A percentile compares a stretch with the other conserved stretches of the same genome.
phyloP scores from a whole-genome alignment of 2,329 filamentous ascomycete species.

The Tolypocladium pustulatum region DNA sequence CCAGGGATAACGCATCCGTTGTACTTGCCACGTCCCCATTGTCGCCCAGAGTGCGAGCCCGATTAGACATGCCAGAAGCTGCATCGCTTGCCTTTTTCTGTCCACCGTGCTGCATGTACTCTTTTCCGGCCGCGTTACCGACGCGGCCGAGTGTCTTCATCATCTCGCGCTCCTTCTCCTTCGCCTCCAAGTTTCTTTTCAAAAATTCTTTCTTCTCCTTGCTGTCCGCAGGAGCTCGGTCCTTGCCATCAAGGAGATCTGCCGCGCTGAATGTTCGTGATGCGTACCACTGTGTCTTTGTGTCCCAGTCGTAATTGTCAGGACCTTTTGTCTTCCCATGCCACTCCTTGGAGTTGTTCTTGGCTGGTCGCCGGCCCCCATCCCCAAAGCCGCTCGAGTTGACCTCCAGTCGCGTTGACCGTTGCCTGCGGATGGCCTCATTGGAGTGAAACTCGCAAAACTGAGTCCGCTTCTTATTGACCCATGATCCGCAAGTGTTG shows the following conservation, averaged over 20 bases:
- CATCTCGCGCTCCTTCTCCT: conserved; percentile 64
- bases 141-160: conserved; percentile 55
- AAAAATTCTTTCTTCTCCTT: conserved; percentile 55
- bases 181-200: conserved; percentile 51
- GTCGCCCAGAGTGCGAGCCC: conserved; percentile 4
- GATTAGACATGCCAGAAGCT: conserved; percentile 4
- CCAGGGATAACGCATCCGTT: conserved; percentile 30
- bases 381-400: conserved; percentile 52
- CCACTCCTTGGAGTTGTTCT: conserved; percentile 4
- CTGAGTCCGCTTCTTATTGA: conserved; percentile 79
- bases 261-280: conserved; percentile 42
- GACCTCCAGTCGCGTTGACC: conserved; percentile 62
- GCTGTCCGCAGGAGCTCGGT: conserved; percentile 44
- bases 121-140: conserved; percentile 55
- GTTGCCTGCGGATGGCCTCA: conserved; percentile 60
- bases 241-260: conserved; percentile 54
- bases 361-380: conserved; percentile 19
- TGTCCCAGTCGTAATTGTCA: conserved; percentile 45
- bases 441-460: conserved; percentile 92
- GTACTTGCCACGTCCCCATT: conserved; percentile 17
- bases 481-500: conserved; percentile 68
- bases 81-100: conserved; percentile 3
- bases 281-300: conserved; percentile 47
- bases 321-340: conserved; percentile 9
- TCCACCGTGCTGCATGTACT: conserved; percentile 51